Evolutionary conservation across 441 rosid species (phyloP).

Genomic region (Cnidoscolus chayamansa): DNA sequence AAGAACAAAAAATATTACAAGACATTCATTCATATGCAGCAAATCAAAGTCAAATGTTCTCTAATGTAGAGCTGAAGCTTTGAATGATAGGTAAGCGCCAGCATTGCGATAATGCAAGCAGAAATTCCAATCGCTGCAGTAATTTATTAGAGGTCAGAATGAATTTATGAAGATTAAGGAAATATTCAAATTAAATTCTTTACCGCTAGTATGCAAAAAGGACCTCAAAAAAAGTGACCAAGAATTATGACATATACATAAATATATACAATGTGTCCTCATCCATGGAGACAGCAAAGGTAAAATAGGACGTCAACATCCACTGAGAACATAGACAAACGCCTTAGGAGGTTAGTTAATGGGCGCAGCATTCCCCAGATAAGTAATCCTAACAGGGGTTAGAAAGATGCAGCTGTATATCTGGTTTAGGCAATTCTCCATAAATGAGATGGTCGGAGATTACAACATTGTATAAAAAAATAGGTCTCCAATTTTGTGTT

Average conservation of each 20-base stretch:
- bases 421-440: neutral
- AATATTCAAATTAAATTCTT: neutral
- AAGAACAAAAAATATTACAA: neutral
- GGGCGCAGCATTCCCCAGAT: constrained; percentile 17
- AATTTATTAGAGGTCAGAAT: constrained; percentile 10
- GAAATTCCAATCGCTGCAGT: constrained; percentile 13
- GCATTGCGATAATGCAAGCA: constrained; percentile 13
- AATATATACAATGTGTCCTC: constrained; percentile 6
- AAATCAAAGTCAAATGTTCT: constrained; percentile 19
- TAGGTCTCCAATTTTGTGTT: neutral
- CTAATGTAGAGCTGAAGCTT: constrained; percentile 1
- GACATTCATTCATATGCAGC: constrained; percentile 9
- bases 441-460: neutral
- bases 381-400: neutral
- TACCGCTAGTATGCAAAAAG: neutral
- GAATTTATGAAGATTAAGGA: neutral
- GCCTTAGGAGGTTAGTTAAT: constrained; percentile 7
- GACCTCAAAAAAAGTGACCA: neutral
- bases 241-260: neutral
- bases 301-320: neutral
- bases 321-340: neutral
- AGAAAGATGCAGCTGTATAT: constrained; percentile 1
- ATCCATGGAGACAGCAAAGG: constrained; percentile 16
- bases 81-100: constrained; percentile 1
- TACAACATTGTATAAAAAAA: neutral